Conservation (phyloP, 2,329 filamentous ascomycete genomes). For the Lizonia empirigonia region DNA sequence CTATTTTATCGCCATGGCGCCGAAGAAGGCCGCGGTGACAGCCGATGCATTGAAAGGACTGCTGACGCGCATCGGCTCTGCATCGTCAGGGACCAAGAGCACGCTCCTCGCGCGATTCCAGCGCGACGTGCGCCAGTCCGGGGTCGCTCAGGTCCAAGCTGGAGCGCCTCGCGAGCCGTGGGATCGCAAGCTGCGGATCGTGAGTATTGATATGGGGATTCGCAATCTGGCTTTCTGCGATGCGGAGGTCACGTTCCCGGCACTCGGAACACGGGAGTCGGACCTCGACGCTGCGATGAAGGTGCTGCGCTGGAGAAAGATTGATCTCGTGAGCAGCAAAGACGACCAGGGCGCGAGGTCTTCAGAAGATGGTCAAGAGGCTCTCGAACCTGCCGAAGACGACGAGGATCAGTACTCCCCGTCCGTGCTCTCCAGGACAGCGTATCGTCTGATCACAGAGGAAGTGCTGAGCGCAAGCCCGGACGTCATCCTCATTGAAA, state of each 20-base stretch:
- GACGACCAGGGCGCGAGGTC: neutral
- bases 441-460: conserved; percentile 60
- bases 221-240: conserved; percentile 79
- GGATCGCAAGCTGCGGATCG: conserved; percentile 52
- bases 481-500: conserved; percentile 72
- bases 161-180: neutral
- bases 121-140: conserved; percentile 38
- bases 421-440: conserved; percentile 58
- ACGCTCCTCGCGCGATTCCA: conserved; percentile 59
- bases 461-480: conserved; percentile 62
- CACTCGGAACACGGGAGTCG: neutral
- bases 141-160: neutral
- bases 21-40: conserved; percentile 46
- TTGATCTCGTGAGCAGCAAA: conserved; percentile 30
- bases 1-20: conserved; percentile 14
- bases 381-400: neutral
- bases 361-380: neutral
- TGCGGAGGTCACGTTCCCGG: conserved; percentile 48
- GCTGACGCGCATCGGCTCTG: conserved; percentile 65
- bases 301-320: conserved; percentile 38
- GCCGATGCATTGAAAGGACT: conserved; percentile 62
- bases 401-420: conserved; percentile 58
- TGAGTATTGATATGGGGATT: conserved; percentile 86
- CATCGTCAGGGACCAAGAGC: conserved; percentile 64
- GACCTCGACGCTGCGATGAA: conserved; percentile 28